Conservation (phyloP, 2,329 filamentous ascomycete genomes). For the Pleomassaria siparia region DNA sequence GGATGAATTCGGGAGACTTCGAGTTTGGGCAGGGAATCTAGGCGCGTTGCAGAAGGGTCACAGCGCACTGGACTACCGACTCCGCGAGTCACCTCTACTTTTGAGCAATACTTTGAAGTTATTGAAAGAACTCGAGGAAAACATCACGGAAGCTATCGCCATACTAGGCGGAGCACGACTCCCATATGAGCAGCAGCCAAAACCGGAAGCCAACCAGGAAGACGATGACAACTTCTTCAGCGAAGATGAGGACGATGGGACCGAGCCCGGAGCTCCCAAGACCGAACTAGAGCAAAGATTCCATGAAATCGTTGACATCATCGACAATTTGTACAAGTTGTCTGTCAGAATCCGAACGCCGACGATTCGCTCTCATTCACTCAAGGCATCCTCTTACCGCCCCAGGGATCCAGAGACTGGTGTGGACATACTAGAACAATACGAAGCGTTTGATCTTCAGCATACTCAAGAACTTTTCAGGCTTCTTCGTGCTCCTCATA, state of each 20-base stretch:
- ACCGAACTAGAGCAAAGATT: constrained; percentile 40
- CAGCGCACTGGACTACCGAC: constrained; percentile 39
- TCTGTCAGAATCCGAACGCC: constrained; percentile 41
- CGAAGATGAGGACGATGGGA: constrained; percentile 30
- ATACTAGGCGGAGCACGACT: constrained; percentile 31
- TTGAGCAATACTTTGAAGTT: constrained; percentile 38
- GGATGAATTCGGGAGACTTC: constrained; percentile 41
- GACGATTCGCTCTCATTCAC: constrained; percentile 35
- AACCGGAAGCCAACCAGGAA: constrained; percentile 7
- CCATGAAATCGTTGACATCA: constrained; percentile 38
- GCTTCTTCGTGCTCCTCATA: constrained; percentile 20
- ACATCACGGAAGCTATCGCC: constrained; percentile 30
- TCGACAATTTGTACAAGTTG: constrained; percentile 42
- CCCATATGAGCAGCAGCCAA: constrained; percentile 36
- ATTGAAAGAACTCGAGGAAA: constrained; percentile 33
- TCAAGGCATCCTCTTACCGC: constrained; percentile 38
- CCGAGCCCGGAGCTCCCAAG: constrained; percentile 21
- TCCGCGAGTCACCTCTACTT: constrained; percentile 39
- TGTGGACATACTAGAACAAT: constrained; percentile 35
- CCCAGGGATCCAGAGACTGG: constrained; percentile 40
- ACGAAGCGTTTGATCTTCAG: constrained; percentile 31
- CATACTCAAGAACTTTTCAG: constrained; percentile 34
- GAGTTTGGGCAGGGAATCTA: constrained; percentile 40
- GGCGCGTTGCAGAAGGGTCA: constrained; percentile 42
- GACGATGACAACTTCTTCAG: constrained; percentile 31